Conservation (phyloP, 2,329 filamentous ascomycete genomes). For the Rutstroemia sp. region DNA sequence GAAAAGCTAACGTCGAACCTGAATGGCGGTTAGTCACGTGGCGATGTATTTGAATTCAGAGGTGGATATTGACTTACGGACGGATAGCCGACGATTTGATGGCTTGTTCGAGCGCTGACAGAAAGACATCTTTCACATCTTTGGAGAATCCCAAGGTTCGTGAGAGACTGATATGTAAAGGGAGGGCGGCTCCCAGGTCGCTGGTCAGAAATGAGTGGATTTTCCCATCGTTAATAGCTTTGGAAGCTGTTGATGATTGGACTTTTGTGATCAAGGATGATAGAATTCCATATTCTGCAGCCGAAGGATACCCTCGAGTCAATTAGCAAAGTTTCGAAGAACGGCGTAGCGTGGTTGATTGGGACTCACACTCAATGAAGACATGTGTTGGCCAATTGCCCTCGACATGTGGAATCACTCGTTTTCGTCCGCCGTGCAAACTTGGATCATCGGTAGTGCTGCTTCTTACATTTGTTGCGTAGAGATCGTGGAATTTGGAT, state of each 20-base stretch:
- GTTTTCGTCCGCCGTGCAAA: conserved; percentile 77
- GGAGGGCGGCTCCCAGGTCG: conserved; percentile 68
- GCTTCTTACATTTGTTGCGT: conserved; percentile 72
- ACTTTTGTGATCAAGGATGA: conserved; percentile 33
- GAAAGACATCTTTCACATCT: conserved; percentile 62
- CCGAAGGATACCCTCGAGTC: conserved; percentile 46
- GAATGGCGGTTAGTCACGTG: conserved; percentile 4
- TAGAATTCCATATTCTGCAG: conserved; percentile 41
- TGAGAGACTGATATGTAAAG: conserved; percentile 87
- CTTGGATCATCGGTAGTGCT: conserved; percentile 75
- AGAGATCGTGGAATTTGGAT: conserved; percentile 76
- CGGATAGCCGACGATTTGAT: conserved; percentile 36
- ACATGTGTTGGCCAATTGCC: conserved; percentile 93
- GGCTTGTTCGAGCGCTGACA: conserved; percentile 42
- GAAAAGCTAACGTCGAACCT: conserved; percentile 31
- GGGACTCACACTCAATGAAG: conserved; percentile 77
- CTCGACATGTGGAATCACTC: conserved; percentile 73
- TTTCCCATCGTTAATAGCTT: conserved; percentile 17
- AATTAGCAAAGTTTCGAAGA: conserved; percentile 17
- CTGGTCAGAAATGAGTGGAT: conserved; percentile 67
- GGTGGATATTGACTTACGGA: conserved; percentile 33
- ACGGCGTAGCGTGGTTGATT: conserved; percentile 1
- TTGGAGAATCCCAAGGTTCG: conserved; percentile 69
- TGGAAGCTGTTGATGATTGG: conserved; percentile 22
- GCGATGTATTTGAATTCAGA: not conserved